Percentiles rank a stretch among this genome's conserved stretches.
These are phyloP conservation scores for Solanum arcanum DNA, from an alignment of 257 asterid genomes.

Conservation along the genomic window DNA sequence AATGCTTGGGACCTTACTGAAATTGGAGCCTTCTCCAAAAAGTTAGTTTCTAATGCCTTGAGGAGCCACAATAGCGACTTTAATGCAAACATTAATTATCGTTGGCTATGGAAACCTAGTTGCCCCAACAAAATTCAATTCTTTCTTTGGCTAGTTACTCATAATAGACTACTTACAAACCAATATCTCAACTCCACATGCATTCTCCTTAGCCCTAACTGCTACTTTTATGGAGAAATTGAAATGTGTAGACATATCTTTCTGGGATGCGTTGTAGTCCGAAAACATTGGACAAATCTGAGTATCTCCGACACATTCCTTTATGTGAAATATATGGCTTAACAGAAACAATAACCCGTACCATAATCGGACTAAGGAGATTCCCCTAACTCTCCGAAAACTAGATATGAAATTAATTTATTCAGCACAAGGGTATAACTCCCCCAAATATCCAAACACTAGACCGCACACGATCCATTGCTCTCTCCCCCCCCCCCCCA, in stretches of 20 bases:
- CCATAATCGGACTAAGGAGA: background rate
- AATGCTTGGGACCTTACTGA: background rate
- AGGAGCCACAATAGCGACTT: background rate
- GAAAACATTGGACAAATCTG: background rate
- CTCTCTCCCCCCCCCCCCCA: background rate
- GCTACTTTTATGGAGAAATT: background rate
- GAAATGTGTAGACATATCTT: background rate
- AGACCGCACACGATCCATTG: background rate
- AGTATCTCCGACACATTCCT: background rate
- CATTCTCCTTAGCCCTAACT: background rate
- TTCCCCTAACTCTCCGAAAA: background rate
- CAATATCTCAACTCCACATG: background rate
- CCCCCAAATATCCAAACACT: background rate
- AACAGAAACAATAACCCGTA: background rate
- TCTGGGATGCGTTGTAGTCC: background rate
- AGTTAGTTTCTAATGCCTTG: background rate
- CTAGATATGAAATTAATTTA: background rate
- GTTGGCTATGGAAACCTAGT: background rate
- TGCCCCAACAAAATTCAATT: background rate
- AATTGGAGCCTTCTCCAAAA: background rate
- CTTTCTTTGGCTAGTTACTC: background rate
- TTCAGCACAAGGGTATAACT: background rate
- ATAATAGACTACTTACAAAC: background rate
- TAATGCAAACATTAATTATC: background rate
- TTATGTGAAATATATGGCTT: background rate